Evolutionary conservation across 495 filamentous ascomycete genomes (phyloP), one percentile per base, ranked within the genome.

Genomic region (Xylaria curta): DNA sequence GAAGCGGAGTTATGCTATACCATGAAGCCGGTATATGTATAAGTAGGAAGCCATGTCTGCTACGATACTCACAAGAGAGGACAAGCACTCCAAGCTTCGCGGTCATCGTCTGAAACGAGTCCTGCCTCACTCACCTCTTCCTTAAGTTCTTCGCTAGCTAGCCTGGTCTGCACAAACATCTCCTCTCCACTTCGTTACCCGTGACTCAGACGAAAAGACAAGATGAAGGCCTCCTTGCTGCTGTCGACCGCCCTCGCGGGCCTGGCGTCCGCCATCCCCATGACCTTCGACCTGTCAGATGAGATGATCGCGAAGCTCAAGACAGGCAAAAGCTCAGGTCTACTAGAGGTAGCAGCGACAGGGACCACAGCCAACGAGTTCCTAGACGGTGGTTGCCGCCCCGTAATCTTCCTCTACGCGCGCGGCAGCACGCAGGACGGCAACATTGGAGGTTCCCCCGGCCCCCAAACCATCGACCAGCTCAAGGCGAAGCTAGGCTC

Each of bases 381-480:
- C 65, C 78, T 79, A 42, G 68, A 78, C 3, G 78, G 79, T 24
- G 78, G 78, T 31, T 88, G 86, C 75, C 81, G 82, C n/a, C 73
- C 77, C 31, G 80, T 87, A 33, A 83, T 85, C 66, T 83, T 88
- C 72, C 83, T 88, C 73, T 88, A 81, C 67, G 87, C 87, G 21
- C 85, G 85, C 66, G 85, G 85, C 4, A 85, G 81, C 40, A 84
- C 81, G 24, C 85, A 87, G 54, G 60, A 78, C 12, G 87, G 87
- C 56, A 89, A 89, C 77, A 82, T 89, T 80, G 73, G 73, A 6
- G 46, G 40, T 10, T 66, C 66, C 15, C 70, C 66, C 33, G 73
- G 62, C 12, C 78, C 79, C 17, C 76, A 76, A 36, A 76, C 76
- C 33, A 75, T 77, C 61, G 66, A 75, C 61, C 77, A 72, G 42